phyloP scores from a whole-genome alignment of 345 rosid species.

The Salix viminalis region DNA sequence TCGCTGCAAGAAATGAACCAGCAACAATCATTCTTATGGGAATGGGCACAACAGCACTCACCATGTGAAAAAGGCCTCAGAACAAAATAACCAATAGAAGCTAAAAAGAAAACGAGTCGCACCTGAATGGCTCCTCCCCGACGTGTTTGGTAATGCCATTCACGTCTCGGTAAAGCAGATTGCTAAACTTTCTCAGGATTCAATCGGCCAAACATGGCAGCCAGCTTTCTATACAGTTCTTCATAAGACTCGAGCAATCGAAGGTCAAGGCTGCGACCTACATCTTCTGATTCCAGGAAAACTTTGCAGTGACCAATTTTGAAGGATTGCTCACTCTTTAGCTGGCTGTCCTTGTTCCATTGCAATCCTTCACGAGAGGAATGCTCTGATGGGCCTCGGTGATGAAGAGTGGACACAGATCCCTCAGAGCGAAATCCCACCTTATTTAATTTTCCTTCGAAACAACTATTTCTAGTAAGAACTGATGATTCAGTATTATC shows the following conservation, averaged over 20 bases:
- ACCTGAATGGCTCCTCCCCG: slow-evolving; percentile 52
- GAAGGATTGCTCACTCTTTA: slow-evolving; percentile 29
- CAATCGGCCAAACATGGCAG: slow-evolving; percentile 43
- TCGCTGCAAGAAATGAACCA: slow-evolving; percentile 35
- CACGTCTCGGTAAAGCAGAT: slow-evolving; percentile 36
- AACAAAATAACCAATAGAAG: not conserved
- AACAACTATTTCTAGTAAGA: slow-evolving; percentile 18
- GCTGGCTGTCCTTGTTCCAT: slow-evolving; percentile 31
- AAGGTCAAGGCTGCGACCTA: slow-evolving; percentile 54
- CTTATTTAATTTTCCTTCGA: slow-evolving; percentile 20
- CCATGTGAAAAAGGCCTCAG: not conserved
- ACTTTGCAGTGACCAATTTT: slow-evolving; percentile 53
- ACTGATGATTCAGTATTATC: slow-evolving; percentile 32
- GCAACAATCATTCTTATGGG: not conserved
- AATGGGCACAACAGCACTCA: not conserved
- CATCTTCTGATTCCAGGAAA: slow-evolving; percentile 55
- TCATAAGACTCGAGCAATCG: slow-evolving; percentile 41
- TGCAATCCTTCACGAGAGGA: slow-evolving; percentile 30
- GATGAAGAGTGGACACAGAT: slow-evolving; percentile 24
- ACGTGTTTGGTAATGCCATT: slow-evolving; percentile 42
- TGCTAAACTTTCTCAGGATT: slow-evolving; percentile 33
- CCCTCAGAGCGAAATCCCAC: slow-evolving; percentile 11
- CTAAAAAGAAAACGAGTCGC: not conserved
- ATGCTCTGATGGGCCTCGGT: slow-evolving; percentile 28
- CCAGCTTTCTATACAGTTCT: slow-evolving; percentile 41